Evolutionary conservation across 257 asterid species (phyloP).

Genomic region (Orobanche coerulescens): DNA sequence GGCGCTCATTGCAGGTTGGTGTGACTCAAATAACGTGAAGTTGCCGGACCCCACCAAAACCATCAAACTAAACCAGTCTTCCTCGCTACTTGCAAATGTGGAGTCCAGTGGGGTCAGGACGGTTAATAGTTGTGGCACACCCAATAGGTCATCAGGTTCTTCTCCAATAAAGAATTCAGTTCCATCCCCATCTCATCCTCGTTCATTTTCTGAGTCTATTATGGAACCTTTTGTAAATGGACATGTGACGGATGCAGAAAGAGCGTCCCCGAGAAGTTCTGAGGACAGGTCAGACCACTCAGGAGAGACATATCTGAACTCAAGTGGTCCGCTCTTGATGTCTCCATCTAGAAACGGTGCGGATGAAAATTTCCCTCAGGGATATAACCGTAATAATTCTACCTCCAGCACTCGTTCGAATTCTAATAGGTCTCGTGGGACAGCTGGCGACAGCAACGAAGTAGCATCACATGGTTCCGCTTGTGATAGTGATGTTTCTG

Average conservation of each 20-base stretch:
- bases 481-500: slow-evolving; percentile 51
- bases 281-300: slow-evolving; percentile 53
- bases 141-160: slow-evolving; percentile 43
- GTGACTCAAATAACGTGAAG: slow-evolving; percentile 61
- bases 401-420: slow-evolving; percentile 47
- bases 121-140: slow-evolving; percentile 35
- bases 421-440: slow-evolving; percentile 51
- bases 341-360: slow-evolving; percentile 43
- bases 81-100: slow-evolving; percentile 48
- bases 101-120: slow-evolving; percentile 43
- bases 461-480: slow-evolving; percentile 41
- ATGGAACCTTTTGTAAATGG: slow-evolving; percentile 41
- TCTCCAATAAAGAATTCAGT: slow-evolving; percentile 37
- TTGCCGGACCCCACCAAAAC: slow-evolving; percentile 61
- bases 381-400: slow-evolving; percentile 53
- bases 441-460: slow-evolving; percentile 46
- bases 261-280: slow-evolving; percentile 40
- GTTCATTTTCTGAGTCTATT: slow-evolving; percentile 49
- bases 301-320: slow-evolving; percentile 43
- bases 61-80: slow-evolving; percentile 45
- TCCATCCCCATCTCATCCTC: slow-evolving; percentile 52
- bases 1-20: slow-evolving; percentile 80
- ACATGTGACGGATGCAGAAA: slow-evolving; percentile 36
- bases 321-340: slow-evolving; percentile 27
- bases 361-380: slow-evolving; percentile 35